A percentile compares a stretch with the other conserved stretches of the same genome.
Conservation (phyloP, 148 eudicot species). For the Cornus kousa region DNA sequence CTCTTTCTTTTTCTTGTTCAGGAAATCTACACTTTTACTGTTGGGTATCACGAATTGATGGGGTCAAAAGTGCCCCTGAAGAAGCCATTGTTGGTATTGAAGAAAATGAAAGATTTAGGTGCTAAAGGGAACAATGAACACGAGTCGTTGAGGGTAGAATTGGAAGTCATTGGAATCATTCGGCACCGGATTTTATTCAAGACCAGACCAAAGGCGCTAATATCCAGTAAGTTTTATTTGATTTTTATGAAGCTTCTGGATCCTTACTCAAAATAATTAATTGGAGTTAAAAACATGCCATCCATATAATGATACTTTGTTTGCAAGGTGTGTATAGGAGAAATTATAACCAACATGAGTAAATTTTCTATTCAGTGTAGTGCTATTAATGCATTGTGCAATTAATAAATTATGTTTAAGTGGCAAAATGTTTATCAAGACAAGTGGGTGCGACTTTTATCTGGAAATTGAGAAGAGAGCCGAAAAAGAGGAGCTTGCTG, state of each 20-base stretch:
- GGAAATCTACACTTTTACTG: conserved; percentile 80
- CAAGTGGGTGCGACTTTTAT: neutral
- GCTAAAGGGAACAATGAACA: conserved; percentile 13
- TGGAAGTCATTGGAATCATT: conserved; percentile 81
- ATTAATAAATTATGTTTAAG: too few species aligned
- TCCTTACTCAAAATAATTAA: too few species aligned
- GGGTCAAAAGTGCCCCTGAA: conserved; percentile 79
- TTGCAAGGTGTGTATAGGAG: too few species aligned
- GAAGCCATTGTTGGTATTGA: conserved; percentile 85
- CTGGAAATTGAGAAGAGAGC: neutral
- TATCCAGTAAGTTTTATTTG: conserved; percentile 43
- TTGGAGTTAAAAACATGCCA: too few species aligned
- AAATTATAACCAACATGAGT: too few species aligned
- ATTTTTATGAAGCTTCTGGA: neutral
- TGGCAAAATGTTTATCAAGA: too few species aligned
- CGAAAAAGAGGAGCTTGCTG: neutral
- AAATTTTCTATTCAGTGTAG: too few species aligned
- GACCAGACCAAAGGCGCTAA: conserved; percentile 88
- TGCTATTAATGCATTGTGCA: neutral
- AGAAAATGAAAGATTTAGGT: conserved; percentile 48
- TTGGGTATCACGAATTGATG: conserved; percentile 85
- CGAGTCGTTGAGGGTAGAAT: conserved; percentile 38
- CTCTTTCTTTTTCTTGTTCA: conserved; percentile 16
- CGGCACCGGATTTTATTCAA: conserved; percentile 85
- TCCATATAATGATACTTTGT: too few species aligned